Percentiles rank a stretch among this genome's conserved stretches.
phyloP scores from a whole-genome alignment of 1,284 basidiomycete genomes.

The Cryptococcus depauperatus region DNA sequence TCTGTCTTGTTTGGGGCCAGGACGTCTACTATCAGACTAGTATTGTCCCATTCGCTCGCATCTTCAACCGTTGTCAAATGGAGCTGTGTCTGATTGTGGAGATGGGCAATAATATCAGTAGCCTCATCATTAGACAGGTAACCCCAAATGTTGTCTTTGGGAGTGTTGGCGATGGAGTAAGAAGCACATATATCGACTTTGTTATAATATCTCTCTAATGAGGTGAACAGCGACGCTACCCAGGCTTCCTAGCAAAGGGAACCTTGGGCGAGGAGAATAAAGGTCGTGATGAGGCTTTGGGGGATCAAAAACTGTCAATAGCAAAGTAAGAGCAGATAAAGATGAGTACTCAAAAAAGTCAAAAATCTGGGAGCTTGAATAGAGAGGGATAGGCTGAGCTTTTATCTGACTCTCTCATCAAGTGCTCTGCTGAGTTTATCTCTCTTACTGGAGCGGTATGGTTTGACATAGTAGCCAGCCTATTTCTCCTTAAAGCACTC shows the following conservation, averaged over 20 bases:
- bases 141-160: conserved; percentile 32
- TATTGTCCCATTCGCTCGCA: conserved; percentile 33
- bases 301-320: no score
- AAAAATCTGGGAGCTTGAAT: no score
- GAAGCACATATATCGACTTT: conserved; percentile 12
- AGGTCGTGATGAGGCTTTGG: no score
- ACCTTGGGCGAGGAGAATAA: conserved; percentile 13
- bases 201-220: conserved; percentile 4
- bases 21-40: conserved; percentile 31
- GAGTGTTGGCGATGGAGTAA: conserved; percentile 19
- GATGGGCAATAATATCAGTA: conserved; percentile 21
- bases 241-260: conserved; percentile 7
- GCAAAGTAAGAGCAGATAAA: no score
- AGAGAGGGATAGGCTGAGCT: no score
- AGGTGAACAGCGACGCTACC: conserved; percentile 2
- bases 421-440: no score
- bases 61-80: conserved; percentile 35
- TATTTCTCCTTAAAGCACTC: no score
- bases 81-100: conserved; percentile 24
- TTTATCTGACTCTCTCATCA: no score
- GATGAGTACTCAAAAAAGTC: no score
- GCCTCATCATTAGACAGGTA: conserved; percentile 31
- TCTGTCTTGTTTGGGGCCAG: conserved; percentile 33
- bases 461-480: no score
- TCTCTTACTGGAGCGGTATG: no score